These are phyloP conservation scores for Pseudocercospora fuligena DNA, from an alignment of 2,329 filamentous ascomycete species.

Conservation along the genomic window DNA sequence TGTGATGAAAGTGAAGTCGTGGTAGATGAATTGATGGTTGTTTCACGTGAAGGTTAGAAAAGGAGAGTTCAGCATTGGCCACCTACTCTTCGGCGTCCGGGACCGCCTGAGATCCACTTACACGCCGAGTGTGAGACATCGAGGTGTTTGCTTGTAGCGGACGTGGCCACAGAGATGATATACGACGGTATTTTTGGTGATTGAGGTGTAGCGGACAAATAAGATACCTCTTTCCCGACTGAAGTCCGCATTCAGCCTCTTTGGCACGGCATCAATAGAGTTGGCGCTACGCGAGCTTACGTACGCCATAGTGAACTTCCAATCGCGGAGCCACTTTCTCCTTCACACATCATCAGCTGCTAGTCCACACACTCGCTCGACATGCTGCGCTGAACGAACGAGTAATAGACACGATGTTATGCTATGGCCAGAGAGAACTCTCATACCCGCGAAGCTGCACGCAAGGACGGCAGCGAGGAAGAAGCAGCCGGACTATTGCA, in stretches of 20 bases:
- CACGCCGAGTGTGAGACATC: neutral
- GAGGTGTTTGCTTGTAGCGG: no score
- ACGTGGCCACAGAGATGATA: neutral
- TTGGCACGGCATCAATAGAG: neutral
- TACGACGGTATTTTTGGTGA: no score
- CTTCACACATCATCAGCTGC: conserved; percentile 5
- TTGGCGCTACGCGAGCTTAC: conserved; percentile 7
- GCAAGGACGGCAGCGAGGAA: conserved; percentile 31
- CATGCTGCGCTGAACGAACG: conserved; percentile 20
- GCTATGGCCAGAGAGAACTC: conserved; percentile 43
- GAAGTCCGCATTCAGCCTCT: conserved; percentile 1
- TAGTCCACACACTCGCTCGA: neutral
- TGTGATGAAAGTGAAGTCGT: neutral
- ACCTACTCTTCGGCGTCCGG: neutral
- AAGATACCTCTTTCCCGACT: neutral
- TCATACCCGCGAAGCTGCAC: conserved; percentile 33
- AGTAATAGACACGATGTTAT: conserved; percentile 39
- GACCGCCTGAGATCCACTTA: neutral
- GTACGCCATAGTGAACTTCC: neutral
- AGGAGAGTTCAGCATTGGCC: conserved; percentile 6
- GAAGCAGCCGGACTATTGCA: conserved; percentile 39
- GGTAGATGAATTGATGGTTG: neutral
- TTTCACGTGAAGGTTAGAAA: conserved; percentile 1
- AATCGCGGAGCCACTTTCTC: neutral
- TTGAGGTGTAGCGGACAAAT: neutral